These are phyloP conservation scores for Linaria vulgaris DNA, from an alignment of 257 asterid species.

Conservation along the genomic window DNA sequence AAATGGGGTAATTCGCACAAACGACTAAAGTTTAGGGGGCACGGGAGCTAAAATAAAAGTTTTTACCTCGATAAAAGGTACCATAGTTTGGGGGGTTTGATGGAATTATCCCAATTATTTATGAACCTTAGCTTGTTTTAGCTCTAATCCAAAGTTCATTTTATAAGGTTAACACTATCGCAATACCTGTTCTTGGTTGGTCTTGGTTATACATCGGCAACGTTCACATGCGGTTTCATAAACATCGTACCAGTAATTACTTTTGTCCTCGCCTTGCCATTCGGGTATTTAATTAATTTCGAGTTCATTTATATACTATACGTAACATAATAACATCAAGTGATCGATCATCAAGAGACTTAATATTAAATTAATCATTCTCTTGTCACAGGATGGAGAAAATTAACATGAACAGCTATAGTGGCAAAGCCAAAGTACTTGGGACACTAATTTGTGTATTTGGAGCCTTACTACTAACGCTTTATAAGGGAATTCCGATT, in stretches of 20 bases:
- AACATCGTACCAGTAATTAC: conserved; percentile 72
- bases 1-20: not conserved
- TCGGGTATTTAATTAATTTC: conserved; percentile 45
- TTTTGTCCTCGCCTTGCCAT: conserved; percentile 53
- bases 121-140: no score
- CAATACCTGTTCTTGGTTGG: conserved; percentile 70
- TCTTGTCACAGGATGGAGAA: conserved; percentile 56
- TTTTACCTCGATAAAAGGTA: no score
- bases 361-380: not conserved
- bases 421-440: conserved; percentile 60
- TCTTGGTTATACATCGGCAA: conserved; percentile 68
- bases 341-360: not conserved
- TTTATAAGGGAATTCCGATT: conserved; percentile 60
- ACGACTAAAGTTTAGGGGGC: no score
- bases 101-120: no score
- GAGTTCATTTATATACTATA: not conserved
- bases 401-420: conserved; percentile 40
- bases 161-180: conserved; percentile 71
- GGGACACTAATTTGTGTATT: conserved; percentile 53
- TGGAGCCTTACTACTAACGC: conserved; percentile 52
- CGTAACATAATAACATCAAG: no score
- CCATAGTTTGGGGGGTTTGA: no score
- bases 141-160: no score
- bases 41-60: no score
- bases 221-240: conserved; percentile 71